These are phyloP conservation scores for Panaeolus papilionaceus DNA, from an alignment of 768 basidiomycete species.

Conservation along the genomic window DNA sequence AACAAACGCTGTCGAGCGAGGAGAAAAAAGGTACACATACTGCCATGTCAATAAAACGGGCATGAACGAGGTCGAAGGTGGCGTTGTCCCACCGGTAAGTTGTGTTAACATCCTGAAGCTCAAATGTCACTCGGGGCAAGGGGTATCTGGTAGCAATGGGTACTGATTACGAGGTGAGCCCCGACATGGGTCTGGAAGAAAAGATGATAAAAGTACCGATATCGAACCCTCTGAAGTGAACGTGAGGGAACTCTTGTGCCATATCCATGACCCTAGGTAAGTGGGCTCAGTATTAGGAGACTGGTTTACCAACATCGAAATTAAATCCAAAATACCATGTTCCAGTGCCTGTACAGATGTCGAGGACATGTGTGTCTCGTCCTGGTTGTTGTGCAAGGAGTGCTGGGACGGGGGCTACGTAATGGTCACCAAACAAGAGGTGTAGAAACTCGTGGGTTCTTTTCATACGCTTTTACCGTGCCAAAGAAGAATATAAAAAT, in stretches of 20 bases:
- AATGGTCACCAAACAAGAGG: slow-evolving; percentile 59
- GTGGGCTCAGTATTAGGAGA: slow-evolving; percentile 26
- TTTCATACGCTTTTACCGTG: slow-evolving; percentile 53
- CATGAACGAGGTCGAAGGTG: slow-evolving; percentile 74
- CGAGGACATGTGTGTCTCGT: slow-evolving; percentile 61
- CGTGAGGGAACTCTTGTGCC: slow-evolving; percentile 68
- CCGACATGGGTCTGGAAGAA: slow-evolving; percentile 20
- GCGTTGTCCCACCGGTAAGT: slow-evolving; percentile 55
- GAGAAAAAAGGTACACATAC: slow-evolving; percentile 44
- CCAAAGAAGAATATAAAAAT: slow-evolving; percentile 16
- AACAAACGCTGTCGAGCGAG: not conserved
- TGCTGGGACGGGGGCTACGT: slow-evolving; percentile 63
- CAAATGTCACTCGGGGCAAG: slow-evolving; percentile 64
- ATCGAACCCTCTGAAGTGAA: slow-evolving; percentile 73
- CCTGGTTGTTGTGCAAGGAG: slow-evolving; percentile 48
- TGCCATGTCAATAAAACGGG: slow-evolving; percentile 62
- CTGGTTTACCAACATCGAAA: slow-evolving; percentile 24
- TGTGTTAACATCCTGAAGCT: slow-evolving; percentile 67
- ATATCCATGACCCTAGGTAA: slow-evolving; percentile 73
- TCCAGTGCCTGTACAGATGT: slow-evolving; percentile 81
- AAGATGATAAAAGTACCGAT: slow-evolving; percentile 58
- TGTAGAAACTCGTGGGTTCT: slow-evolving; percentile 55
- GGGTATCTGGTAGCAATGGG: slow-evolving; percentile 75
- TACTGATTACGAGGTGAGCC: slow-evolving; percentile 46
- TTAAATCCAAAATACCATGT: slow-evolving; percentile 58